These are phyloP conservation scores for Trichoderma sp. DNA, from an alignment of 2,329 filamentous ascomycete genomes.

Conservation along the genomic window DNA sequence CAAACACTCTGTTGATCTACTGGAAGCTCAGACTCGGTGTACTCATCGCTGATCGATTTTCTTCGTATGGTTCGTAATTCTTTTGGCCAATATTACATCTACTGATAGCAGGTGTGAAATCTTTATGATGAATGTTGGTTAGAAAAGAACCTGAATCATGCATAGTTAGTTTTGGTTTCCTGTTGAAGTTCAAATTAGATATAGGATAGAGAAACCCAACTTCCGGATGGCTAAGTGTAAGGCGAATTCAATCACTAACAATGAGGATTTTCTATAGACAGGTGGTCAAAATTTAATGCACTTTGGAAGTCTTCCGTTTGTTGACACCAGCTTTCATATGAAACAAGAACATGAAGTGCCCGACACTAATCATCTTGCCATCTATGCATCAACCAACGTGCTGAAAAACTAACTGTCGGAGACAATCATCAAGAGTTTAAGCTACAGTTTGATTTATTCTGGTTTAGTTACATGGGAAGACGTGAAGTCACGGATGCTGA, in stretches of 20 bases:
- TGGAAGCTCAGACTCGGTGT: background rate
- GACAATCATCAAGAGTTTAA: background rate
- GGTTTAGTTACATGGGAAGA: background rate
- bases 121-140: background rate
- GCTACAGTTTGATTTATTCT: background rate
- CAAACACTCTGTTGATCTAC: background rate
- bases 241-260: background rate
- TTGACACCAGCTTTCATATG: background rate
- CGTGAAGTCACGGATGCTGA: background rate
- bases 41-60: background rate
- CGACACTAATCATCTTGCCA: background rate
- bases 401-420: background rate
- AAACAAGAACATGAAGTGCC: too few relatives aligned
- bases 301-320: background rate
- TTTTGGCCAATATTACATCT: background rate
- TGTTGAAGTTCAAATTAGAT: background rate
- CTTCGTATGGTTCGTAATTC: background rate
- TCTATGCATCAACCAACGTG: background rate
- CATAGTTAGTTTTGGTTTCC: background rate
- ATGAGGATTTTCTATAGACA: background rate
- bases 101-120: background rate
- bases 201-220: background rate
- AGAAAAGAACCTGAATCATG: too few relatives aligned
- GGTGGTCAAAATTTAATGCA: background rate
- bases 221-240: background rate